Conservation (phyloP, 352 stramenopile genomes). For the Phytophthora ohioensis region DNA sequence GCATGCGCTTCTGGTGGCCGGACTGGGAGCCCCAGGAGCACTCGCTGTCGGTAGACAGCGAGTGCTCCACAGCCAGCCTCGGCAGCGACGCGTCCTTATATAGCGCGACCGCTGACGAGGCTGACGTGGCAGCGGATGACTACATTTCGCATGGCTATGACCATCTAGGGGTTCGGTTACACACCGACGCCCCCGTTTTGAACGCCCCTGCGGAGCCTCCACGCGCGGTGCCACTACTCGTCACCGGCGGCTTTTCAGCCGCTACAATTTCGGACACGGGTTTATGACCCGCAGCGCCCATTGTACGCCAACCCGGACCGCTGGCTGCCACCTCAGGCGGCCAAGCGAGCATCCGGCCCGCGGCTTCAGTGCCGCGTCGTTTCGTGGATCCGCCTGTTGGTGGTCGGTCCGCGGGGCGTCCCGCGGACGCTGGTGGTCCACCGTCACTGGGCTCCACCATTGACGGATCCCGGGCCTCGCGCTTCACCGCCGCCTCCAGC, state of each 20-base stretch:
- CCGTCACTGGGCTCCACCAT: not conserved
- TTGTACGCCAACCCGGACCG: not conserved
- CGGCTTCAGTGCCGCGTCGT: not conserved
- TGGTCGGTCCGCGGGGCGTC: no score
- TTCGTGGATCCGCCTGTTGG: not conserved
- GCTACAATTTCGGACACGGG: constrained; percentile 9
- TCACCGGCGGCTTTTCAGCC: not conserved
- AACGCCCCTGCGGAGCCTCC: not conserved
- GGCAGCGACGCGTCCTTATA: constrained; percentile 22
- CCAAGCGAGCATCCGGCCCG: not conserved
- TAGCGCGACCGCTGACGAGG: not conserved
- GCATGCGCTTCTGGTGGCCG: constrained; percentile 12
- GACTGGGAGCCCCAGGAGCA: not conserved
- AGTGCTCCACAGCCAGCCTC: constrained; percentile 19
- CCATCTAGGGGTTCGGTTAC: not conserved
- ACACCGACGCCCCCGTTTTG: constrained; percentile 14
- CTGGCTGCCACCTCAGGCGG: not conserved
- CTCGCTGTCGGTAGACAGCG: not conserved
- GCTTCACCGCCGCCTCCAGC: not conserved
- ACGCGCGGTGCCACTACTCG: constrained; percentile 1
- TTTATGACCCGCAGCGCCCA: not conserved
- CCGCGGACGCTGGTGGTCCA: no score
- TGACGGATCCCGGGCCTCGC: not conserved
- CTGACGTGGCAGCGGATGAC: no score
- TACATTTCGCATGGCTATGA: not conserved